Conservation (phyloP, 306 rosid genomes). For the Vigna reflexopilosa region DNA sequence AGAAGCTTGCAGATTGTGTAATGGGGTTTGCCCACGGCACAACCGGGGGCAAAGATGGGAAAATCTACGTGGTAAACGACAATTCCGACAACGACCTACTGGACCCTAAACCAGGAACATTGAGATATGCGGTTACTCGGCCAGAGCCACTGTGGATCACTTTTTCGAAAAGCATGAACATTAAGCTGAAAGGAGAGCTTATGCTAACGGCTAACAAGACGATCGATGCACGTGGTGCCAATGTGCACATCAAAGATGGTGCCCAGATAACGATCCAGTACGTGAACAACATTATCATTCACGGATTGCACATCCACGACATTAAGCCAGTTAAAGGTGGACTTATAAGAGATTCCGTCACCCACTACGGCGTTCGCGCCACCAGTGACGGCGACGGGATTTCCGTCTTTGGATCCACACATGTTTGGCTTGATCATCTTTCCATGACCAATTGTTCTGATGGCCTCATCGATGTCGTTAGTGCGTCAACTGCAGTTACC, state of each 20-base stretch:
- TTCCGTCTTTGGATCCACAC: conserved; percentile 47
- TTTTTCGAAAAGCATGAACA: conserved; percentile 46
- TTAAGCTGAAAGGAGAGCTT: conserved; percentile 35
- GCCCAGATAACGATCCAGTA: conserved; percentile 57
- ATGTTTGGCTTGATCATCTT: conserved; percentile 63
- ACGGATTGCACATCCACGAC: conserved; percentile 48
- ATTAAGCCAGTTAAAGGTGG: conserved; percentile 43
- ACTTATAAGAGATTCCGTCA: conserved; percentile 48
- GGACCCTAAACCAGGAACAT: conserved; percentile 52
- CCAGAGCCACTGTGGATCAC: conserved; percentile 54
- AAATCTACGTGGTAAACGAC: conserved; percentile 45
- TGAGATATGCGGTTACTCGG: conserved; percentile 48
- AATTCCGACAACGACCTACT: conserved; percentile 35
- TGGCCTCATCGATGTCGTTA: conserved; percentile 53
- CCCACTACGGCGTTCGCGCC: conserved; percentile 47
- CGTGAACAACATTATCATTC: conserved; percentile 55
- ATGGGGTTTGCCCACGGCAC: conserved; percentile 51
- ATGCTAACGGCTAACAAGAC: conserved; percentile 37
- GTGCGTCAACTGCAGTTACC: conserved; percentile 40
- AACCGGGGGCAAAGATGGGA: conserved; percentile 53
- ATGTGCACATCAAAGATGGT: conserved; percentile 51
- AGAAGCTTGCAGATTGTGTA: conserved; percentile 51
- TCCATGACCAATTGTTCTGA: conserved; percentile 52
- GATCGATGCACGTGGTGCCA: conserved; percentile 57
- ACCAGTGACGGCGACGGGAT: conserved; percentile 62